phyloP scores from a whole-genome alignment of 2,329 filamentous ascomycete genomes.

The Aspergillus proliferans region DNA sequence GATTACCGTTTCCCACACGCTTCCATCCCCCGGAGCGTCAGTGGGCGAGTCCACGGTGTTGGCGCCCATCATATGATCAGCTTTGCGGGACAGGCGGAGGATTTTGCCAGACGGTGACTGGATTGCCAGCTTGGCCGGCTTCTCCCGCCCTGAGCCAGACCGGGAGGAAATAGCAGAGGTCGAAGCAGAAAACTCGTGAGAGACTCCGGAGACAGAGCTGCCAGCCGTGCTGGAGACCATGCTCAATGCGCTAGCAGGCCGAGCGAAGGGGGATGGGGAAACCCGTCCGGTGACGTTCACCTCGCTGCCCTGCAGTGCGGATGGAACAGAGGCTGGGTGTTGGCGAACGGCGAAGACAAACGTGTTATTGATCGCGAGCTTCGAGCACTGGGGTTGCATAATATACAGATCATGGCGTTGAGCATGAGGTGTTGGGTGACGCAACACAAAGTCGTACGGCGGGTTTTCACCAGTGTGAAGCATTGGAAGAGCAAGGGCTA shows the following conservation, averaged over 20 bases:
- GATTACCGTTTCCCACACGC: conserved; percentile 60
- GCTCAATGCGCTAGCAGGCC: conserved; percentile 54
- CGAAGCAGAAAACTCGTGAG: conserved; percentile 37
- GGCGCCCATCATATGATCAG: conserved; percentile 39
- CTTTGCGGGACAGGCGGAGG: conserved; percentile 55
- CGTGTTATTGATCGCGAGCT: conserved; percentile 87
- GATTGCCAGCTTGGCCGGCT: conserved; percentile 92
- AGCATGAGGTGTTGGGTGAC: conserved; percentile 96
- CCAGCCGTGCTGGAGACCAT: conserved; percentile 53
- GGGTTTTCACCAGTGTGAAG: conserved; percentile 89
- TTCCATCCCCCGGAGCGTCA: conserved; percentile 45
- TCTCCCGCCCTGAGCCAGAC: conserved; percentile 44
- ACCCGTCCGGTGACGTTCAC: conserved; percentile 36
- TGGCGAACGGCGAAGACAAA: conserved; percentile 96
- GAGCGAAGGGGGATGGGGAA: conserved; percentile 47
- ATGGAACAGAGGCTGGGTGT: conserved; percentile 62
- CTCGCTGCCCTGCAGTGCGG: conserved; percentile 31
- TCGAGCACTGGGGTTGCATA: conserved; percentile 86
- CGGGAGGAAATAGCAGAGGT: conserved; percentile 50
- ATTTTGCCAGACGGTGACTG: conserved; percentile 95
- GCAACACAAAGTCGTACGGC: conserved; percentile 82
- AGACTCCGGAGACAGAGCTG: conserved; percentile 44
- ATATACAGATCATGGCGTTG: conserved; percentile 96
- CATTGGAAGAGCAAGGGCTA: conserved; percentile 85
- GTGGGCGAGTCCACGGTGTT: conserved; percentile 28